Percentiles rank a stretch among this genome's conserved stretches.
Evolutionary conservation across 345 rosid species (phyloP).

Genomic region (Populus pruinosa): DNA sequence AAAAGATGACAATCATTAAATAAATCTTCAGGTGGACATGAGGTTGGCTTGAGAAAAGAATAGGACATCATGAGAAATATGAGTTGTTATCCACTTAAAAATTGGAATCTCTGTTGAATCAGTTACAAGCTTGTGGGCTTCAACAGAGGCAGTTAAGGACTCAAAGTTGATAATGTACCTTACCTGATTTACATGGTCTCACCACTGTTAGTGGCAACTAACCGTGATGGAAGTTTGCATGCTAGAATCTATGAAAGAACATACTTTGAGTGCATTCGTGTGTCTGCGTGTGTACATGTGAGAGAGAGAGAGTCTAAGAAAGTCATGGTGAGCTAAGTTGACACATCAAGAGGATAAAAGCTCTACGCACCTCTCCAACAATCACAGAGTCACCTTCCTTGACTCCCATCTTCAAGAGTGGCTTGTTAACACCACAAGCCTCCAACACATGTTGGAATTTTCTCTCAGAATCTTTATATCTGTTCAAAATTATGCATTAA

Average conservation of each 20-base stretch:
- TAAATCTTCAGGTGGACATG: not conserved
- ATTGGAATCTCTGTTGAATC: not conserved
- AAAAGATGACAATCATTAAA: not conserved
- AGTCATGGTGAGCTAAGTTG: not conserved
- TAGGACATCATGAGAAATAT: not conserved
- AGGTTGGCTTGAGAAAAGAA: not conserved
- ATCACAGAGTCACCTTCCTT: slow-evolving; percentile 92
- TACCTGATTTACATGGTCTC: not conserved
- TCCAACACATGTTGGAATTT: slow-evolving; percentile 86
- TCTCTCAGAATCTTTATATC: slow-evolving; percentile 79
- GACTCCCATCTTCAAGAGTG: slow-evolving; percentile 72
- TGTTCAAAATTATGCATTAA: slow-evolving; percentile 32
- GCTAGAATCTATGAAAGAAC: not conserved
- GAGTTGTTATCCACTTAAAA: not conserved
- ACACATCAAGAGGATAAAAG: not conserved
- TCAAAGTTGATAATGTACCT: not conserved
- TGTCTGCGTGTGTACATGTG: not conserved
- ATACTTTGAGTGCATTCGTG: not conserved
- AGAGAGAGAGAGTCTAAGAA: not conserved
- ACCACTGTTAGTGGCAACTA: not conserved
- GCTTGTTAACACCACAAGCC: slow-evolving; percentile 81
- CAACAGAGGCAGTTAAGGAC: not conserved
- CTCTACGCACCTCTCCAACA: slow-evolving; percentile 72
- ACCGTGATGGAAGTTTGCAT: not conserved
- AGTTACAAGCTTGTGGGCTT: not conserved